Base-by-base conservation (phyloP, 345 rosid species). In the Populus nigra region DNA sequence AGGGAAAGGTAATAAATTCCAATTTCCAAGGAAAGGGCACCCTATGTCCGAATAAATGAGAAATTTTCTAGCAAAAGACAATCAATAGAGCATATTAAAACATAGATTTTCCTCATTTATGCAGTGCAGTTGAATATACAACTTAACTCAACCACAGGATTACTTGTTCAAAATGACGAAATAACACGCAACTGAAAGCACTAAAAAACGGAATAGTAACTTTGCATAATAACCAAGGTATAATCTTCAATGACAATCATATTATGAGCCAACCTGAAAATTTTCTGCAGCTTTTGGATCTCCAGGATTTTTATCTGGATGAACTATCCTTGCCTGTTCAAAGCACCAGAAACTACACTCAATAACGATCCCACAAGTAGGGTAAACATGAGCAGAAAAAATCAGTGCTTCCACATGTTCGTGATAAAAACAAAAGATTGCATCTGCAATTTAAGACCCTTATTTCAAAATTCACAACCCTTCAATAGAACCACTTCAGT, bases 261-360 rank as follows among this genome's bases (percentile, higher is more conserved):
- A 68, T 18, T 33, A 23, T 16, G 71, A 71, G 69, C 76, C 76
- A 68, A 91, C 99, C 94, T 92, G 97, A 84, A 96, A 96, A 77
- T 92, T 96, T 80, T 79, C 88, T 4, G 97, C 97, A 76, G 99
- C 98, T 80, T 86, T 91, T 49, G 97, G 94, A 83, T 91, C 98
- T 35, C 88, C 90, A 38, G 87, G 96, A 87, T 94, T 96, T 88
- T 94, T 96, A 80, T 96, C 99, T 33, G 99, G 99, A 78, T 96
- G 98, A 76, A 96, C 98, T 82, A 81, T 72, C 80, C 95, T 88
- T 79, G 98, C 98, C 99, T 96, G 88, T 29, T 66, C 18, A 62
- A n/a, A 45, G 45, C 45, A 22, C n/a, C 65, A 33, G 65, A 65
- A 65, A 25, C 31, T 33, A 11, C 17, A 43, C 25, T 16, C 68